Conservation (phyloP, 306 rosid species). For the Datisca glomerata region DNA sequence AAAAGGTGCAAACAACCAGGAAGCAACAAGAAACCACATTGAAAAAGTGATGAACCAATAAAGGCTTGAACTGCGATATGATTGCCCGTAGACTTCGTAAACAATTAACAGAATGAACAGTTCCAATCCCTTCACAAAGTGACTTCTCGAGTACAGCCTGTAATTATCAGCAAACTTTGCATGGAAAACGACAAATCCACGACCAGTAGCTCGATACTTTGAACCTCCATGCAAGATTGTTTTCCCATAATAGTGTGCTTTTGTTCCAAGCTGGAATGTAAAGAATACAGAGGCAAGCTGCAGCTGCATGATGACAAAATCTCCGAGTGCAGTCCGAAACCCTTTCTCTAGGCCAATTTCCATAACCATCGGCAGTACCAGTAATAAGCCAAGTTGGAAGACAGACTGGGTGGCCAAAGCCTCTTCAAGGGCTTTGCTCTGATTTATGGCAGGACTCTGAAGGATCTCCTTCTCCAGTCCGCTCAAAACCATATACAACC, state of each 20-base stretch:
- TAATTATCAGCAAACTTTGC: constrained; percentile 92
- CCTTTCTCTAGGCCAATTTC: constrained; percentile 98
- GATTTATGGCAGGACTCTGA: constrained; percentile 37
- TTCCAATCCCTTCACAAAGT: constrained; percentile 94
- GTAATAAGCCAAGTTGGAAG: constrained; percentile 71
- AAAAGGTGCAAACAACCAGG: constrained; percentile 98
- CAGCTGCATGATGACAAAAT: constrained; percentile 89
- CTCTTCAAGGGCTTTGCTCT: constrained; percentile 71
- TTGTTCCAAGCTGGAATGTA: constrained; percentile 94
- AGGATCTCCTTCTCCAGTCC: constrained; percentile 79
- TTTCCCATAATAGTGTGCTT: constrained; percentile 88
- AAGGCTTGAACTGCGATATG: constrained; percentile 56
- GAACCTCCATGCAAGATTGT: constrained; percentile 97
- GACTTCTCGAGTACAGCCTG: constrained; percentile 82
- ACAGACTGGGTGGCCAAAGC: constrained; percentile 89
- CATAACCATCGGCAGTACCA: constrained; percentile 93
- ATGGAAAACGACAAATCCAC: constrained; percentile 93
- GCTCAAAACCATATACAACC: constrained; percentile 89
- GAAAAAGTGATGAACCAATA: constrained; percentile 72
- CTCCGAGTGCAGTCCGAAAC: constrained; percentile 86
- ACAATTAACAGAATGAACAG: constrained; percentile 51
- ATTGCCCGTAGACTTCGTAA: constrained; percentile 54
- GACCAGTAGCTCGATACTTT: constrained; percentile 82
- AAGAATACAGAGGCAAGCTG: constrained; percentile 96
- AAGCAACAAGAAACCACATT: constrained; percentile 83